Conservation (phyloP, 805 yeast genomes). For the Kuraishia ogatae region DNA sequence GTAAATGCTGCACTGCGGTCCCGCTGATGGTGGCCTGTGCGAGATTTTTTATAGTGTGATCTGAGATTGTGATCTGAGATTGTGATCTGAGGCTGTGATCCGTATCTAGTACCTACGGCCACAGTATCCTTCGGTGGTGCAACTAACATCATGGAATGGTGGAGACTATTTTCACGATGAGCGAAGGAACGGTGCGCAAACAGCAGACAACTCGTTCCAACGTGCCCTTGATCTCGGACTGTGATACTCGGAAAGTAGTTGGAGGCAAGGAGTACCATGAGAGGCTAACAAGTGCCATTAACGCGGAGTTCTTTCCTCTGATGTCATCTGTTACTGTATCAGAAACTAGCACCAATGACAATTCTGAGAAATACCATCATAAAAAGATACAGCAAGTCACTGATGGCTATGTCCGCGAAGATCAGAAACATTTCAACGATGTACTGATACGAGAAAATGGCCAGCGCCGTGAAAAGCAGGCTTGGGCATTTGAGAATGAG, state of each 20-base stretch:
- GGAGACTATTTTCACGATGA: background rate
- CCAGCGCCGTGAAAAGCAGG: background rate
- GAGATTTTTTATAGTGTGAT: too few relatives aligned
- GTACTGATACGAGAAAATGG: background rate
- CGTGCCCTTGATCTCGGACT: background rate
- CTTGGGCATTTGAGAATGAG: background rate
- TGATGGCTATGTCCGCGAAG: background rate
- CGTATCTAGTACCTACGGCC: too few relatives aligned
- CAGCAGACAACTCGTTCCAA: background rate
- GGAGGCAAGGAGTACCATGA: background rate
- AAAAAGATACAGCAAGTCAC: background rate
- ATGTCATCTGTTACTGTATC: background rate
- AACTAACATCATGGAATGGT: too few relatives aligned
- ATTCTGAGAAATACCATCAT: background rate
- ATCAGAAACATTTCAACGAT: background rate
- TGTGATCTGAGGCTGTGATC: too few relatives aligned
- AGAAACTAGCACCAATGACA: background rate
- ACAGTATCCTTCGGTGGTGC: too few relatives aligned
- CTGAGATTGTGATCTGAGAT: too few relatives aligned
- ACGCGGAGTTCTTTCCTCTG: slow-evolving; percentile 1
- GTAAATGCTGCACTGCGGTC: too few relatives aligned
- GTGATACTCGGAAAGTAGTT: background rate
- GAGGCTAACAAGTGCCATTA: background rate
- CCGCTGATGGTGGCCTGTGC: too few relatives aligned
- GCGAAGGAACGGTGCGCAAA: background rate